phyloP scores from a whole-genome alignment of 257 asterid species.

The Rauvolfia tetraphylla region DNA sequence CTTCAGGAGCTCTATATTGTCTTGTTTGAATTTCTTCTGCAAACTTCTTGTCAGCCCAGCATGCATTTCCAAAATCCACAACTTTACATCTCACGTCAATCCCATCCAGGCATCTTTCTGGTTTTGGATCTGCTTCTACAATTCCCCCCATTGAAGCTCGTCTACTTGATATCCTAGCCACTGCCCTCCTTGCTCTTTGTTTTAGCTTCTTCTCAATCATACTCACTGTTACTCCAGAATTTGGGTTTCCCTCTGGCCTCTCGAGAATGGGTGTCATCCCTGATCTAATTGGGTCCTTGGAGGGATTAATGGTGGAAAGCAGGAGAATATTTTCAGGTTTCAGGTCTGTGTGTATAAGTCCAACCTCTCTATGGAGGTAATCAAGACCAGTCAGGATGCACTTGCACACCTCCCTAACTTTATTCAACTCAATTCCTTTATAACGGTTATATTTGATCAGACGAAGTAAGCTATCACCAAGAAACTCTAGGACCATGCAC shows the following conservation, averaged over 20 bases:
- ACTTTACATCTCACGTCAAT: constrained; percentile 81
- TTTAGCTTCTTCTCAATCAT: constrained; percentile 79
- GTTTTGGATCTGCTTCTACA: constrained; percentile 48
- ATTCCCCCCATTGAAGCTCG: constrained; percentile 61
- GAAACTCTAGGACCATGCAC: constrained; percentile 97
- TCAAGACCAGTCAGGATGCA: constrained; percentile 86
- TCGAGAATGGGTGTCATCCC: constrained; percentile 72
- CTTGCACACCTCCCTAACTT: constrained; percentile 86
- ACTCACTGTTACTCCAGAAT: constrained; percentile 55
- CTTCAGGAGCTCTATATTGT: constrained; percentile 98
- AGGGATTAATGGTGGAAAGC: constrained; percentile 68
- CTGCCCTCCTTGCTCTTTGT: constrained; percentile 94
- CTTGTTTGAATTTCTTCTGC: constrained; percentile 96
- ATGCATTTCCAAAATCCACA: constrained; percentile 98
- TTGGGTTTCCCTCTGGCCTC: constrained; percentile 69
- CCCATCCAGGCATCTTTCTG: constrained; percentile 73
- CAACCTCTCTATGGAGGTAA: constrained; percentile 77
- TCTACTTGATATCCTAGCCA: constrained; percentile 79
- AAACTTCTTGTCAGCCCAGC: constrained; percentile 82
- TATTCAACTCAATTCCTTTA: constrained; percentile 71
- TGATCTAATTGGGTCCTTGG: constrained; percentile 84
- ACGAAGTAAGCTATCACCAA: constrained; percentile 86
- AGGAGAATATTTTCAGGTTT: constrained; percentile 95
- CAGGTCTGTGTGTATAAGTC: constrained; percentile 84
- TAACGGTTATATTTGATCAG: constrained; percentile 71